Conservation (phyloP, 2,329 filamentous ascomycete species). For the Aureobasidium zeae region DNA sequence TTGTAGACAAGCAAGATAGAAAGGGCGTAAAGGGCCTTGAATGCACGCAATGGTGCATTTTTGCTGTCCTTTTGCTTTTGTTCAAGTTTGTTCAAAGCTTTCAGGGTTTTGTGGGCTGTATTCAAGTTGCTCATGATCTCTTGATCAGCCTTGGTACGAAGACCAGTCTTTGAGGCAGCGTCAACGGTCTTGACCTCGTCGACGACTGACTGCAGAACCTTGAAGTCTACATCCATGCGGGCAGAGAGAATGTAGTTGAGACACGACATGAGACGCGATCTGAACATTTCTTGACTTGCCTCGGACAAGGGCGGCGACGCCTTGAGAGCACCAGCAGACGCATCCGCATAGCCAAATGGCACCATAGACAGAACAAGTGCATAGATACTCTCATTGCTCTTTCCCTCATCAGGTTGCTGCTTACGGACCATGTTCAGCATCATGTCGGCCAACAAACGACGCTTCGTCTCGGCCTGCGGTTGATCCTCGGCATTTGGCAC, state of each 20-base stretch:
- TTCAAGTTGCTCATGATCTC: conserved; percentile 19
- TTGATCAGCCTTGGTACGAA: conserved; percentile 14
- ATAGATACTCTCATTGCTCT: conserved; percentile 21
- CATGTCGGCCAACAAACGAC: conserved; percentile 44
- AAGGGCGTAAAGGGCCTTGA: conserved; percentile 74
- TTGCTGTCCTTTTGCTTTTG: conserved; percentile 23
- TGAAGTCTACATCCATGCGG: conserved; percentile 16
- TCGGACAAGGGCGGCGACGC: conserved; percentile 34
- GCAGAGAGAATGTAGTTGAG: conserved; percentile 40
- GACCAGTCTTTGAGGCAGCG: background rate
- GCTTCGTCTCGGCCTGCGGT: conserved; percentile 36
- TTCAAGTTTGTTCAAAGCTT: conserved; percentile 20
- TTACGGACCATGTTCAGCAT: conserved; percentile 42
- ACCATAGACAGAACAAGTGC: conserved; percentile 20
- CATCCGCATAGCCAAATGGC: conserved; percentile 30
- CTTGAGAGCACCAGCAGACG: conserved; percentile 18
- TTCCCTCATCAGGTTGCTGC: conserved; percentile 22
- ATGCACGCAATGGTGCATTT: conserved; percentile 48
- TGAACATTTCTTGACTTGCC: conserved; percentile 42
- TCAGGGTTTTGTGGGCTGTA: conserved; percentile 19
- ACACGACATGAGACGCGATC: conserved; percentile 46
- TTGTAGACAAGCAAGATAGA: conserved; percentile 85
- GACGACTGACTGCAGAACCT: conserved; percentile 1
- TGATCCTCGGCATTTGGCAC: conserved; percentile 40
- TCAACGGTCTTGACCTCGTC: conserved; percentile 5